Percentiles rank a stretch among this genome's conserved stretches.
Evolutionary conservation across 1,139 yeast species (phyloP).

Genomic region (Nakaseomyces kungkrabaensis): DNA sequence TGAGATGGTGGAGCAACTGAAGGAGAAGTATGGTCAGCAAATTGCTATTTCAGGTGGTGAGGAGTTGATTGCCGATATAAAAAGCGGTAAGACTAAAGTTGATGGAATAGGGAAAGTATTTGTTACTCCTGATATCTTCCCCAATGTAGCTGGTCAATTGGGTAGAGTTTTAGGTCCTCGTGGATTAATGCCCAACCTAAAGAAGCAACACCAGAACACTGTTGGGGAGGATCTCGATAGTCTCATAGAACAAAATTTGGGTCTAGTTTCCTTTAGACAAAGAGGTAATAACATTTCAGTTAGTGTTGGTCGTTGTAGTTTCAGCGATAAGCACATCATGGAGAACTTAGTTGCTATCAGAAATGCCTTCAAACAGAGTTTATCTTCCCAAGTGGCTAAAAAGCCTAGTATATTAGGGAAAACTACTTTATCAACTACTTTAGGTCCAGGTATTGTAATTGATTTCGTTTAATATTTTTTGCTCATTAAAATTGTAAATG

Average conservation of each 20-base stretch:
- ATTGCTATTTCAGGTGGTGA: slow-evolving; percentile 53
- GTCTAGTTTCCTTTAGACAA: slow-evolving; percentile 67
- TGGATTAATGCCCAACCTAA: slow-evolving; percentile 80
- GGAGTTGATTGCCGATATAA: slow-evolving; percentile 56
- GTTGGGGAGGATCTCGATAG: slow-evolving; percentile 56
- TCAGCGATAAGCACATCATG: slow-evolving; percentile 67
- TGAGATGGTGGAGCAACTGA: slow-evolving; percentile 44
- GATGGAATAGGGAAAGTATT: slow-evolving; percentile 60
- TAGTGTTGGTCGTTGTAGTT: slow-evolving; percentile 70
- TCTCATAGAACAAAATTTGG: slow-evolving; percentile 47
- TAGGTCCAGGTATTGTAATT: slow-evolving; percentile 74
- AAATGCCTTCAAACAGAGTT: slow-evolving; percentile 50
- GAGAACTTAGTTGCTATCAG: slow-evolving; percentile 65
- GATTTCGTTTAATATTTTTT: slow-evolving; percentile 35
- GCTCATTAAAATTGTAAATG: too few species aligned
- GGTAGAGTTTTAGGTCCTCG: slow-evolving; percentile 81
- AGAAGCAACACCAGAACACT: slow-evolving; percentile 55
- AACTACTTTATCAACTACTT: slow-evolving; percentile 58
- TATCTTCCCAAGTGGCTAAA: slow-evolving; percentile 47
- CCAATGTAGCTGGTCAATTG: slow-evolving; percentile 45
- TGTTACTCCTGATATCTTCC: slow-evolving; percentile 74
- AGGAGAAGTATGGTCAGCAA: slow-evolving; percentile 42
- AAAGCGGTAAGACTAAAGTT: slow-evolving; percentile 43
- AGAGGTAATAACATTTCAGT: slow-evolving; percentile 46
- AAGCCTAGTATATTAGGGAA: slow-evolving; percentile 66